Evolutionary conservation across 345 rosid genomes (phyloP), one percentile per base, ranked within the genome.

Genomic region (Pugionium cornutum): DNA sequence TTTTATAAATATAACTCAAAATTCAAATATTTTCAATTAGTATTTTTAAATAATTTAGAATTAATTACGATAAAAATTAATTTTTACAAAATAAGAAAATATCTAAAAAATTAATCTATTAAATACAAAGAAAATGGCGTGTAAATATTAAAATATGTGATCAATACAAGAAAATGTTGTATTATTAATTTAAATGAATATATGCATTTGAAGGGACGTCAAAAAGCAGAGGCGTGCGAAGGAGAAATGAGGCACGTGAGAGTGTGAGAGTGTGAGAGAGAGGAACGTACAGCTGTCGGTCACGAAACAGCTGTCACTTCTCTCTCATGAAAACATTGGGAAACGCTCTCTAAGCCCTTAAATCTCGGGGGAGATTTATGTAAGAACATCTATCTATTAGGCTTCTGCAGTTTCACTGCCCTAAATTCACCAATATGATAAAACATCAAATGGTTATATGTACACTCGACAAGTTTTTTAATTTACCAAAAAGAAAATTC

Each of bases 321-420:
- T 66, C 56, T 59, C 76, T 66, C 72, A 9, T 29, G 25, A 44
- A 59, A 60, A 46, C 72, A 73, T 73, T 73, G 73, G 77, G 69
- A 74, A 74, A 47, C 33, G 74, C 43, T 45, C 63, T 33, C 25
- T 36, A 37, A 43, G 66, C 41, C 74, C 73, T 74, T 62, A 74
- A 74, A 67, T 74, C 67, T 62, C 73, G 77, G 77, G 69, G 74
- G 72, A 62, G 65, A n/a, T 7, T 55, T 48, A 45, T 67, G 67
- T 61, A 60, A n/a, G n/a, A n/a, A n/a, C n/a, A n/a, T n/a, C n/a
- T n/a, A 58, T 73, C 58, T 50, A 44, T 57, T 73, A 73, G 76
- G 73, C 69, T 55, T 54, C 77, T 74, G 77, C 73, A 66, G 65
- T 73, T 74, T 74, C 64, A 67, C 77, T 74, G 77, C 77, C 77